Percentiles rank a stretch among this genome's conserved stretches.
Evolutionary conservation across 345 rosid species (phyloP).

Genomic region (Salix suchowensis): DNA sequence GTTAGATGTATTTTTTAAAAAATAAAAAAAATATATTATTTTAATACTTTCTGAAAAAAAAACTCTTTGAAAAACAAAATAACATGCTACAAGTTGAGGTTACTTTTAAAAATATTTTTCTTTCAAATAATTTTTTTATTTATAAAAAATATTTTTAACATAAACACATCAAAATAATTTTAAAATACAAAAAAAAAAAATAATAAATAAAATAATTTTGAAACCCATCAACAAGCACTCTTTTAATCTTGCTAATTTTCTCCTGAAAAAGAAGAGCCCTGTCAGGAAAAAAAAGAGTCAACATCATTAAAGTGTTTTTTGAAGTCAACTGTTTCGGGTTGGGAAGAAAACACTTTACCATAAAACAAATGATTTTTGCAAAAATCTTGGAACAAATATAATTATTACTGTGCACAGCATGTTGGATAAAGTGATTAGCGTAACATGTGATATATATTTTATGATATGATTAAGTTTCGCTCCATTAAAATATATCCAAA

Average conservation of each 20-base stretch:
- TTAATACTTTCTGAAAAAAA: no score
- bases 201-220: no score
- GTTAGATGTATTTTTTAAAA: rapidly evolving
- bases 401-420: neutral
- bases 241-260: no score
- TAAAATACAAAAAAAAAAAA: no score
- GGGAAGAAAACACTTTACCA: neutral
- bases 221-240: no score
- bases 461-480: neutral
- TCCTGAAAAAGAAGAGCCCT: neutral
- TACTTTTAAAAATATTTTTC: no score
- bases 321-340: neutral
- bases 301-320: neutral
- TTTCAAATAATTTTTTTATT: no score
- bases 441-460: neutral
- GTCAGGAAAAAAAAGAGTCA: neutral
- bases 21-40: no score
- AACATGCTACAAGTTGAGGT: no score
- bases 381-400: neutral
- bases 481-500: neutral
- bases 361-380: slow-evolving; percentile 4
- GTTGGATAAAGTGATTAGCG: neutral
- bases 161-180: no score
- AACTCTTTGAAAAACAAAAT: no score
- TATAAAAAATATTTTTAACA: no score